Evolutionary conservation across 1,139 yeast species (phyloP).

Genomic region (Hemisphaericaspora lyxosophila): DNA sequence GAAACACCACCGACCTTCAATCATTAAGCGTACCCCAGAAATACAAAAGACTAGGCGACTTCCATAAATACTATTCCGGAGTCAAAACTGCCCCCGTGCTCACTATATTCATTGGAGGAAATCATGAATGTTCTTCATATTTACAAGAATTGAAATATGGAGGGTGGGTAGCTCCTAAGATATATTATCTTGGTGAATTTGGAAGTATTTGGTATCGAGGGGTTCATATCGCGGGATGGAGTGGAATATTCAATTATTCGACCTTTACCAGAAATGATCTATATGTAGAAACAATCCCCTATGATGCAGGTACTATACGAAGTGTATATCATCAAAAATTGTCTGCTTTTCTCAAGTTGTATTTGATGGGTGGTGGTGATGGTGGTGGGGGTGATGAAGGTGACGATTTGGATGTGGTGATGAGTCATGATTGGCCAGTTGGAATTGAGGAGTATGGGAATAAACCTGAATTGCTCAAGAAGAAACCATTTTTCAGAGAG

Average conservation of each 20-base stretch:
- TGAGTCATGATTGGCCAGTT: slow-evolving; percentile 96
- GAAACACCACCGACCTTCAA: slow-evolving; percentile 61
- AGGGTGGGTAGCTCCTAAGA: slow-evolving; percentile 92
- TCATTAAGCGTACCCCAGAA: slow-evolving; percentile 65
- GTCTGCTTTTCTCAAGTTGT: slow-evolving; percentile 58
- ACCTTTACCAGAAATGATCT: slow-evolving; percentile 23
- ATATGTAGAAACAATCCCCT: slow-evolving; percentile 51
- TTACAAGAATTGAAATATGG: slow-evolving; percentile 75
- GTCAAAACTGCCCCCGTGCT: slow-evolving; percentile 62
- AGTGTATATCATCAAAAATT: slow-evolving; percentile 77
- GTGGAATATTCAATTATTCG: slow-evolving; percentile 72
- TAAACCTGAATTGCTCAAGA: slow-evolving; percentile 40
- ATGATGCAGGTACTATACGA: slow-evolving; percentile 42
- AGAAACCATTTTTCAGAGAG: slow-evolving; percentile 64
- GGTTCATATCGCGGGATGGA: slow-evolving; percentile 71
- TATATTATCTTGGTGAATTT: slow-evolving; percentile 82
- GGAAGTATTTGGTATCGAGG: slow-evolving; percentile 77
- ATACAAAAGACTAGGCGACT: slow-evolving; percentile 69
- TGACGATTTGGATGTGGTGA: slow-evolving; percentile 47
- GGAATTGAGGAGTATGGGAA: slow-evolving; percentile 73
- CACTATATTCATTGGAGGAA: slow-evolving; percentile 90
- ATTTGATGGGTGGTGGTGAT: slow-evolving; percentile 34
- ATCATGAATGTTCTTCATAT: slow-evolving; percentile 87
- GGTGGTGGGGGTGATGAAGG: no score
- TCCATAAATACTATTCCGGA: slow-evolving; percentile 70